These are phyloP conservation scores for Trichosanthes cucumerina DNA, from an alignment of 306 rosid species.

Conservation along the genomic window DNA sequence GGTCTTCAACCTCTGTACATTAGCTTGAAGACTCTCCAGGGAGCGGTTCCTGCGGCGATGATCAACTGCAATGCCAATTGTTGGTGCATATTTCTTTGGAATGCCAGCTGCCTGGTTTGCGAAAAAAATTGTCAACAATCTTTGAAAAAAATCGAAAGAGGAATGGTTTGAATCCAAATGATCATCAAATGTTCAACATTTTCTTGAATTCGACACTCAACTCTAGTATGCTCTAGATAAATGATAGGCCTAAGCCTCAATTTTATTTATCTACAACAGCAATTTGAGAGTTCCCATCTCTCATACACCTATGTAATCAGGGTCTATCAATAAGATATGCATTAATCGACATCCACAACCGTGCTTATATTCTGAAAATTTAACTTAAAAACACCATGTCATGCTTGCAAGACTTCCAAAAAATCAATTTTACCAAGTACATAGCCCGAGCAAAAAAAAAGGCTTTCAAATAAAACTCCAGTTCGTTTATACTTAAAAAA, in stretches of 20 bases:
- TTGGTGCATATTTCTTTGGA: conserved; percentile 44
- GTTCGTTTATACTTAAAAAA: not conserved
- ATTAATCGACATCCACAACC: not conserved
- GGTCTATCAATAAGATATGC: no score
- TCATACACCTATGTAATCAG: no score
- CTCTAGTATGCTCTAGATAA: not conserved
- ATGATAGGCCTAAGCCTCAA: no score
- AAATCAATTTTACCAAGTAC: not conserved
- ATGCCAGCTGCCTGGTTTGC: conserved; percentile 38
- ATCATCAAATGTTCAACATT: not conserved
- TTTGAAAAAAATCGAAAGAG: not conserved
- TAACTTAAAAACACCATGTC: not conserved
- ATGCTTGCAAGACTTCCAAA: not conserved
- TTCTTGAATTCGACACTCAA: not conserved
- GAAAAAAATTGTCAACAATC: not conserved
- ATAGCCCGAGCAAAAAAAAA: not conserved
- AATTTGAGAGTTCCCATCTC: no score
- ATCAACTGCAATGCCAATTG: conserved; percentile 49
- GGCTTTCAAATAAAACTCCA: not conserved
- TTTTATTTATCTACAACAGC: no score
- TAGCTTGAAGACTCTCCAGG: conserved; percentile 42
- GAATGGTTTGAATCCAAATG: not conserved
- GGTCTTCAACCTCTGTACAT: conserved; percentile 50
- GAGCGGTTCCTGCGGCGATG: conserved; percentile 44
- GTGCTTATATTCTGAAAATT: not conserved